Conservation (phyloP, 345 rosid species). For the Hibiscus mutabilis region DNA sequence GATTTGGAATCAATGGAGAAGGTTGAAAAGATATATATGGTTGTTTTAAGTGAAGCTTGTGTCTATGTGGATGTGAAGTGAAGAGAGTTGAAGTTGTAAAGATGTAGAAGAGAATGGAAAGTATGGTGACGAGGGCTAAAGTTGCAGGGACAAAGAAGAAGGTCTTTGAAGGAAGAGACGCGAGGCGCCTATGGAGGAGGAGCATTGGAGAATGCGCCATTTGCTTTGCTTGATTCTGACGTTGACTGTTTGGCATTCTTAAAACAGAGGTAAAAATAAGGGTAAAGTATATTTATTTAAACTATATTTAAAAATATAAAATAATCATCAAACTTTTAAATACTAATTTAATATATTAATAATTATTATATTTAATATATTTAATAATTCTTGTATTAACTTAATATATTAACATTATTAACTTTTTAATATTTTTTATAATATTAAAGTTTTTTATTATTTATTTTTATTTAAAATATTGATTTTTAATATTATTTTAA, state of each 20-base stretch:
- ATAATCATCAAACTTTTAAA: no score
- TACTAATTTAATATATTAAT: no score
- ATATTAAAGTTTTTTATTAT: no score
- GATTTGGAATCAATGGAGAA: background rate
- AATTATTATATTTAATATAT: no score
- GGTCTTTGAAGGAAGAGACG: constrained; percentile 19
- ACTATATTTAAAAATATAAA: no score
- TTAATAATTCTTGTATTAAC: no score
- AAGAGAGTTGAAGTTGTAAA: constrained; percentile 40
- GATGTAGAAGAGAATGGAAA: constrained; percentile 40
- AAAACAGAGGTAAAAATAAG: background rate
- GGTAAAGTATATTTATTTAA: no score
- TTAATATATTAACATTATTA: no score
- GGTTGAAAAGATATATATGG: constrained; percentile 3
- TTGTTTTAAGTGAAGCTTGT: background rate
- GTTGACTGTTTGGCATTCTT: background rate
- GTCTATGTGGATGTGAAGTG: constrained; percentile 11
- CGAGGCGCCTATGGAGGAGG: constrained; percentile 22
- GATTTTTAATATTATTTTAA: no score
- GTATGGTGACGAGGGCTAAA: constrained; percentile 41
- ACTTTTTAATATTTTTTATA: no score
- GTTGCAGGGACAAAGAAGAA: constrained; percentile 43
- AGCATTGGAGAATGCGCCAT: constrained; percentile 35
- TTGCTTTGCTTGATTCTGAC: background rate
- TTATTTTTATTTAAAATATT: no score